Evolutionary conservation across 192 early-diverging fungal genomes (phyloP).

Genomic region (Coemansia sp.): DNA sequence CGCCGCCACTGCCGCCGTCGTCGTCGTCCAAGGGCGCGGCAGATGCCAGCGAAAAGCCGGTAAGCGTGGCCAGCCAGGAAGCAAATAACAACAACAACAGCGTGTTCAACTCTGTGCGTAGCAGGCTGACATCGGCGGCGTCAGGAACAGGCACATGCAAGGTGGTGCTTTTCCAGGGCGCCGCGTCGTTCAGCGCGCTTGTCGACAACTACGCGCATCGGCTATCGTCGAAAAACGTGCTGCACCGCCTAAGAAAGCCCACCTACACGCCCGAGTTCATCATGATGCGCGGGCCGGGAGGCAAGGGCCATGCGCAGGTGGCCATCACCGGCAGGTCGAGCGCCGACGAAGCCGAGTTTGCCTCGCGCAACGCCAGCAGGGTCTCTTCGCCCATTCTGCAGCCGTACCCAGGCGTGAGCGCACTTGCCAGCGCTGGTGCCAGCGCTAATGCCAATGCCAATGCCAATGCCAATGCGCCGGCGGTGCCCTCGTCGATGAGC

Average conservation of each 20-base stretch:
- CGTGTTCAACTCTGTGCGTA: constrained; percentile 48
- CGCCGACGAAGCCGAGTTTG: constrained; percentile 33
- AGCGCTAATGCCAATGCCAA: neutral
- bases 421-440: neutral
- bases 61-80: constrained; percentile 44
- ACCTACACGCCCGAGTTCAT: constrained; percentile 85
- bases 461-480: constrained; percentile 12
- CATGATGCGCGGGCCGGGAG: constrained; percentile 90
- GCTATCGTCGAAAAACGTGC: constrained; percentile 60
- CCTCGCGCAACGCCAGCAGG: constrained; percentile 37
- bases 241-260: constrained; percentile 59
- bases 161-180: constrained; percentile 89
- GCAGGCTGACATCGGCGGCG: constrained; percentile 53
- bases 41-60: constrained; percentile 36
- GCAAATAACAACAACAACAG: constrained; percentile 3
- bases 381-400: constrained; percentile 48
- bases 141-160: constrained; percentile 54
- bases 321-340: constrained; percentile 45
- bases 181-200: constrained; percentile 77
- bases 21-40: constrained; percentile 15
- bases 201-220: constrained; percentile 80
- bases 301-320: constrained; percentile 86
- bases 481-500: constrained; percentile 19
- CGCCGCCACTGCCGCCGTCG: constrained; percentile 14
- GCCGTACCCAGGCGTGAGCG: constrained; percentile 15